Evolutionary conservation across 495 filamentous ascomycete species (phyloP), one percentile per base, ranked within the genome.

Genomic region (Aspergillus homomorphus): DNA sequence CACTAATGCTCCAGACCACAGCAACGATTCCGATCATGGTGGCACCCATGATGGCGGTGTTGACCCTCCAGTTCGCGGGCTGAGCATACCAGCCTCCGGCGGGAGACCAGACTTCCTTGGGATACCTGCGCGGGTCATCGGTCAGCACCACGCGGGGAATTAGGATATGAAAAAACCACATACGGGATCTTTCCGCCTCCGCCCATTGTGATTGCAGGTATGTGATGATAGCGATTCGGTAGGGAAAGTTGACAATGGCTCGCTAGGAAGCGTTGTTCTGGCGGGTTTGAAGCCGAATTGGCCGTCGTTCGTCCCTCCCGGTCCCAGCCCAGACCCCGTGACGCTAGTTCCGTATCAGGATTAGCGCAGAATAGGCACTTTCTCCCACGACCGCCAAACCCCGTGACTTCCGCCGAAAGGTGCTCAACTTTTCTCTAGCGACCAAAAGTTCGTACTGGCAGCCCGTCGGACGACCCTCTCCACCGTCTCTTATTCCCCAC

Each of bases 21-120:
- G 86, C 89, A 19, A 84, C 83, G 64, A 96, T 83, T 51, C 89
- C 87, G 63, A 91, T 62, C 48, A 96, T 82, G 51, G 88, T 84
- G 2, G 77, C 78, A 51, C 82, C 80, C 77, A 91, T 85, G 56
- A 96, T 79, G n/a, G 89, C 90, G 9, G 94, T 98, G 77, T 98
- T 98, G 42, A 77, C 70, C 73, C 87, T 95, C 95, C 95, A 98
- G 81, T 98, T 98, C 62, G 79, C 78, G 10, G 94, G 94, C 71
- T 91, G 93, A 28, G 87, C 76, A 76, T 98, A 98, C 94, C 95
- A 98, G 67, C 94, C 94, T 80, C 94, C 94, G 57, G 94, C 82
- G 58, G 94, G 94, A 68, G 94, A 98, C 94, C 94, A 98, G 79
- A 98, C 89, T 80, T 98, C 92, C 80, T 96, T 96, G 69, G 94